Conservation (phyloP, 768 basidiomycete genomes). For the Lentinula sp. region DNA sequence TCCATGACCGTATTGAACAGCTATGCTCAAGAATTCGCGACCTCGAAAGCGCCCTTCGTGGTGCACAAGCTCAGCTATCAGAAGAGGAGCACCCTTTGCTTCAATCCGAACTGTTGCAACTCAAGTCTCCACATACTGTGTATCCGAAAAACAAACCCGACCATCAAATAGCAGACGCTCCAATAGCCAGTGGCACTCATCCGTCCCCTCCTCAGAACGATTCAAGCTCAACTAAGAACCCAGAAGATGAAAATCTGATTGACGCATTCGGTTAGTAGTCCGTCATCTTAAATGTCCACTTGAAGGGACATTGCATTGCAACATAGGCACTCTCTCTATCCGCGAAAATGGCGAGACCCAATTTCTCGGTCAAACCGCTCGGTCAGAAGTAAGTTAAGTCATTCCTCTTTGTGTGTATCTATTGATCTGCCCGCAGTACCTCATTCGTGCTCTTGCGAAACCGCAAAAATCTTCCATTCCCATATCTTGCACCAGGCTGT, state of each 20-base stretch:
- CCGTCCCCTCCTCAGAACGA: background rate
- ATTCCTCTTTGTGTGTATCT: background rate
- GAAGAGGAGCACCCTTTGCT: constrained; percentile 47
- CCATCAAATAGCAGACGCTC: background rate
- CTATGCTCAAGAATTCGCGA: constrained; percentile 51
- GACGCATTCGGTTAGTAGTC: constrained; percentile 39
- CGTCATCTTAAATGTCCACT: too few species aligned
- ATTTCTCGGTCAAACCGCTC: constrained; percentile 61
- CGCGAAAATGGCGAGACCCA: constrained; percentile 47
- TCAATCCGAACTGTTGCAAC: constrained; percentile 21
- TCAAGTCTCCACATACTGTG: constrained; percentile 17
- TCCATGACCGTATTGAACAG: constrained; percentile 58
- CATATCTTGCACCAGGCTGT: constrained; percentile 11
- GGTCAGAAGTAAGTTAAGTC: constrained; percentile 50
- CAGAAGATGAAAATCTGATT: constrained; percentile 37
- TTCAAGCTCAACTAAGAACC: background rate
- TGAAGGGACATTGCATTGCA: background rate
- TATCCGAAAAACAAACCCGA: background rate
- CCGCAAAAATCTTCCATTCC: constrained; percentile 5
- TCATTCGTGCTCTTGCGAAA: constrained; percentile 35
- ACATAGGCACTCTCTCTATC: constrained; percentile 50
- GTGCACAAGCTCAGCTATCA: constrained; percentile 40
- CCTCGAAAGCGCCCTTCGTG: constrained; percentile 53
- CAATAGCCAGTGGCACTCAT: background rate
- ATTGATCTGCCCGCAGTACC: constrained; percentile 32